These are phyloP conservation scores for Centaurea solstitialis DNA, from an alignment of 129 eudicot genomes.

Conservation along the genomic window DNA sequence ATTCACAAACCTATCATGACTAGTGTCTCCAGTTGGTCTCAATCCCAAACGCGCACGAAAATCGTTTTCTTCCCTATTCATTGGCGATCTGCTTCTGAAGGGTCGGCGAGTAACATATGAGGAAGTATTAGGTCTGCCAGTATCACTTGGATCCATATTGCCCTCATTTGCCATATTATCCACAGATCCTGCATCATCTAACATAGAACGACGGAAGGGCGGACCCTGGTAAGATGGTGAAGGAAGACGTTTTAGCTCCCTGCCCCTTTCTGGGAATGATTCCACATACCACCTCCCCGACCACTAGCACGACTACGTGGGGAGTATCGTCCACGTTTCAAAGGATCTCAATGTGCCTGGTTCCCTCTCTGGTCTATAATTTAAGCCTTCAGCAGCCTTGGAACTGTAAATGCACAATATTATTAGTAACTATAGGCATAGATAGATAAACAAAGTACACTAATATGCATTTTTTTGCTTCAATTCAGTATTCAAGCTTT, in stretches of 20 bases:
- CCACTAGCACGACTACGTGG: constrained; percentile 34
- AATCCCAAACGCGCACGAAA: constrained; percentile 36
- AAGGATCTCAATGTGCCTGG: constrained; percentile 33
- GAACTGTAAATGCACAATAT: constrained; percentile 25
- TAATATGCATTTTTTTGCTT: neutral
- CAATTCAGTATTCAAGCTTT: neutral
- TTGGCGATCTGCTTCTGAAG: constrained; percentile 26
- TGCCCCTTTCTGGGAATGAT: constrained; percentile 32
- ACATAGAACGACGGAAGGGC: constrained; percentile 18
- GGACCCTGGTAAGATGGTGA: constrained; percentile 19
- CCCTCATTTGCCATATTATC: constrained; percentile 21
- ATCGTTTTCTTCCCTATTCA: constrained; percentile 24
- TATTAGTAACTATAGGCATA: neutral
- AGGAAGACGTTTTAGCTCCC: constrained; percentile 31
- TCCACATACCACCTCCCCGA: constrained; percentile 34
- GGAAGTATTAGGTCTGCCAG: constrained; percentile 22
- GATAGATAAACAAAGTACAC: neutral
- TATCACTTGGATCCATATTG: constrained; percentile 22
- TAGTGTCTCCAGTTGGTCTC: constrained; percentile 33
- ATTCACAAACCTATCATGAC: constrained; percentile 32
- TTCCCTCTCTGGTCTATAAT: constrained; percentile 33
- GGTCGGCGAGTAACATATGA: constrained; percentile 24
- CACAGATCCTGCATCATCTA: constrained; percentile 25
- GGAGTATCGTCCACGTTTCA: constrained; percentile 36
- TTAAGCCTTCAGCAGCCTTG: constrained; percentile 22